Percentiles rank a stretch among this genome's conserved stretches.
These are phyloP conservation scores for Crithidia fasciculata DNA, from an alignment of 208 protist genomes.

Conservation along the genomic window DNA sequence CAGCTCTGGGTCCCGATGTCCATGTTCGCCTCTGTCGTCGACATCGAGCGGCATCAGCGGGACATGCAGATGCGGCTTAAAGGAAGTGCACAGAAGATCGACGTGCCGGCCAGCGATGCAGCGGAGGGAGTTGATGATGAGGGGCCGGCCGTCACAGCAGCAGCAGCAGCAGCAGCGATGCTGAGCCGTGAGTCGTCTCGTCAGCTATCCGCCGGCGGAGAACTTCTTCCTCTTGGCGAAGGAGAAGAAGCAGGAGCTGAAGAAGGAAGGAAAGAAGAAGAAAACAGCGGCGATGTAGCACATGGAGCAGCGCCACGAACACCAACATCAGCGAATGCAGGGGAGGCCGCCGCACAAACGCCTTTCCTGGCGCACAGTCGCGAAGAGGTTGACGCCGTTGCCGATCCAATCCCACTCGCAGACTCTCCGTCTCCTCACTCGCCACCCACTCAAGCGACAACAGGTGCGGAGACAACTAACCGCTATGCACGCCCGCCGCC, in stretches of 20 bases:
- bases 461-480: background rate
- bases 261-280: background rate
- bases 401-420: background rate
- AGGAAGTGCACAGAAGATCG: background rate
- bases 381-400: too few species aligned
- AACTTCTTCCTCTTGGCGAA: background rate
- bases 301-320: too few species aligned
- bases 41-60: conserved; percentile 24
- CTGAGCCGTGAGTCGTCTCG: conserved; percentile 16
- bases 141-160: background rate
- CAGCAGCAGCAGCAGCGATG: background rate
- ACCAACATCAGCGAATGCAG: too few species aligned
- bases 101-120: background rate
- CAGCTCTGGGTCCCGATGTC: conserved; percentile 76
- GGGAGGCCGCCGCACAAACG: too few species aligned
- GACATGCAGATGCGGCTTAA: conserved; percentile 18
- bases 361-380: too few species aligned
- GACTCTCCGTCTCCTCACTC: background rate
- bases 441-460: background rate
- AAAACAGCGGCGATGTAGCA: background rate
- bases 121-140: background rate
- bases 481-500: background rate
- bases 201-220: conserved; percentile 9
- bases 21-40: conserved; percentile 53
- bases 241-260: background rate